Evolutionary conservation across 768 basidiomycete species (phyloP).

Genomic region (Cyathus striatus): DNA sequence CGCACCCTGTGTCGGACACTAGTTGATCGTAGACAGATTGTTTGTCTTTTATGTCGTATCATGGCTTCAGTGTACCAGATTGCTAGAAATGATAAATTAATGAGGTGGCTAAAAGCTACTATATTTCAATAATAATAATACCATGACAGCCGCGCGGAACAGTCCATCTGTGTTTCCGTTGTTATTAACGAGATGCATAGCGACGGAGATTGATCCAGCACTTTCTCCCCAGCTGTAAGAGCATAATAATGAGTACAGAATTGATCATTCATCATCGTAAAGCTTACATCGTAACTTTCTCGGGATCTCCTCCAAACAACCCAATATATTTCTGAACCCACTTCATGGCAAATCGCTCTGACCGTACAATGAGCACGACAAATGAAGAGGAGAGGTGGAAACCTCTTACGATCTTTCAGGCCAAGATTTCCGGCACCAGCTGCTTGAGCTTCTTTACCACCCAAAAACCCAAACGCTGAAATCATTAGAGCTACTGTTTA

Average conservation of each 20-base stretch:
- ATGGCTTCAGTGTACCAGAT: too few relatives aligned
- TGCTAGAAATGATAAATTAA: too few relatives aligned
- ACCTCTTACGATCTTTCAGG: constrained; percentile 41
- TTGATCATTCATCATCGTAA: background rate
- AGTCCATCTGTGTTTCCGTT: constrained; percentile 24
- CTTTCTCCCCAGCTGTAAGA: constrained; percentile 34
- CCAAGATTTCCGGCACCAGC: constrained; percentile 43
- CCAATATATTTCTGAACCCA: constrained; percentile 53
- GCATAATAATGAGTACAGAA: too few relatives aligned
- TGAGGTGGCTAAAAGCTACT: too few relatives aligned
- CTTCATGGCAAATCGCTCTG: constrained; percentile 41
- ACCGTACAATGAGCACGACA: background rate
- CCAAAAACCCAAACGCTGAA: constrained; percentile 34
- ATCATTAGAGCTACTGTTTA: background rate
- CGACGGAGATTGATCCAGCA: constrained; percentile 39
- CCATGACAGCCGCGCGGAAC: constrained; percentile 34
- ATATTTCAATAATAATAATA: too few relatives aligned
- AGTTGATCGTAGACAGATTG: constrained; percentile 21
- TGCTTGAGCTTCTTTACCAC: constrained; percentile 27
- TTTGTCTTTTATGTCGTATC: too few relatives aligned
- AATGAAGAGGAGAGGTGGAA: background rate
- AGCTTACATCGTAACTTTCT: constrained; percentile 36
- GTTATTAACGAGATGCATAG: constrained; percentile 29
- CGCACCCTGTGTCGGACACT: constrained; percentile 23
- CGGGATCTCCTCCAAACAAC: constrained; percentile 48